These are phyloP conservation scores for Phytophthora sp. DNA, from an alignment of 352 stramenopile genomes.

Conservation along the genomic window DNA sequence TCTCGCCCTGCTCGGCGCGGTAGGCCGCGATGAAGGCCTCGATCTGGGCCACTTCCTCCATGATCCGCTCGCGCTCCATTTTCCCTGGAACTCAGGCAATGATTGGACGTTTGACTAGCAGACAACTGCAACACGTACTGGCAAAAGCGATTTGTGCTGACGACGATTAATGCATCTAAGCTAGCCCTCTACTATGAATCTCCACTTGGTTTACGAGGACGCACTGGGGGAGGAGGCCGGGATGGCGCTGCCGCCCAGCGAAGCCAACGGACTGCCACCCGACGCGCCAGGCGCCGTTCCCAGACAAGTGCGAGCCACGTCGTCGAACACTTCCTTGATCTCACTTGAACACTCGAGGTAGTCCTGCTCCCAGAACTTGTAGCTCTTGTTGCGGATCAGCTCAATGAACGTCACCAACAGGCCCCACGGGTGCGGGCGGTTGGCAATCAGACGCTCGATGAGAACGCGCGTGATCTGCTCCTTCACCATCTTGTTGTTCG, in stretches of 20 bases:
- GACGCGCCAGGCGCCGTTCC: slow-evolving; percentile 46
- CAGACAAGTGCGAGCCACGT: slow-evolving; percentile 95
- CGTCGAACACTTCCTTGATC: slow-evolving; percentile 99
- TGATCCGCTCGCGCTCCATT: no score
- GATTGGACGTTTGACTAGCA: no score
- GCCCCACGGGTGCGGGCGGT: slow-evolving; percentile 98
- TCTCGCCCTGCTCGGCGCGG: no score
- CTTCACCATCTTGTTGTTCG: slow-evolving; percentile 96
- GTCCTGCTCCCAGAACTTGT: slow-evolving; percentile 98
- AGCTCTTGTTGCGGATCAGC: slow-evolving; percentile 99
- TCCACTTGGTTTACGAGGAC: slow-evolving; percentile 20
- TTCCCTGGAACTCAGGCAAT: no score
- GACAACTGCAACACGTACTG: no score
- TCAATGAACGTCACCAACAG: slow-evolving; percentile 99
- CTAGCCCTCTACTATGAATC: neutral
- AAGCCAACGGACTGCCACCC: slow-evolving; percentile 37
- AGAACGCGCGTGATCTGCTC: slow-evolving; percentile 98
- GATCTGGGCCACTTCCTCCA: no score
- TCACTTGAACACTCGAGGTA: slow-evolving; percentile 99
- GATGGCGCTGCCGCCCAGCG: slow-evolving; percentile 31
- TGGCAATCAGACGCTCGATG: slow-evolving; percentile 98
- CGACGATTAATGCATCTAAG: neutral
- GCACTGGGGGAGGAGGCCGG: slow-evolving; percentile 13
- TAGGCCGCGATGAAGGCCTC: no score
- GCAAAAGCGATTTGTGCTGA: no score